Evolutionary conservation across 208 protist genomes (phyloP), one percentile per base, ranked within the genome.

Genomic region (Plasmodiophora brassicae): DNA sequence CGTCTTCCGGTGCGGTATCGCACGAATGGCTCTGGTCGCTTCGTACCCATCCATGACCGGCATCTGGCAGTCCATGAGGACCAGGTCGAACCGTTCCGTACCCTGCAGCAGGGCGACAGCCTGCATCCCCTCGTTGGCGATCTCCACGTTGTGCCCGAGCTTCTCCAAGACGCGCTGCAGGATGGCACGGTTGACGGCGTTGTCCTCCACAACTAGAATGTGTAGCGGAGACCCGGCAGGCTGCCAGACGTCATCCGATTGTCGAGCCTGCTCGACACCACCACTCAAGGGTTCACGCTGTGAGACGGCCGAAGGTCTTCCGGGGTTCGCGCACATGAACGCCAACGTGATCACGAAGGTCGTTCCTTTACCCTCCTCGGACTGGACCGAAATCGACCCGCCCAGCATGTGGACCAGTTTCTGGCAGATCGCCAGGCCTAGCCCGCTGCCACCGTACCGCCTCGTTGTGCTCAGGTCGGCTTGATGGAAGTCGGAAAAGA

Each of bases 401-500:
- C 71, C 60, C 0, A 93, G 50, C 22, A 91, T 46, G 57, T 43
- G 46, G 35, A 94, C 91, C n/a, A 92, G 43, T 43, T 84, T 41
- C 71, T 91, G 89, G 14, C 85, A 89, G 0, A 94, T 93, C n/a
- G 88, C 53, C 20, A 93, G 39, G 35, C 92, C 92, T 0, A 93
- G 53, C n/a, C 92, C 92, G 22, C 90, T 87, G 1, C 92, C 92
- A 28, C 86, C 92, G 46, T 90, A 92, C 78, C 87, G 87, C 50
- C 0, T 89, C 91, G 0, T 65, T 89, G 14, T 87, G 85, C 20
- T n/a, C n/a, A 50, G 89, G 72, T 91, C 90, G 20, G 43, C 90
- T 65, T 93, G 90, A 0, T 54, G 53, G 84, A 93, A 93, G 41
- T 53, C 84, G 53, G 89, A 57, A 60, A 93, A 93, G 14, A 93